Evolutionary conservation across 2,329 filamentous ascomycete genomes (phyloP).

Genomic region (Microcyclospora tardicrescens): DNA sequence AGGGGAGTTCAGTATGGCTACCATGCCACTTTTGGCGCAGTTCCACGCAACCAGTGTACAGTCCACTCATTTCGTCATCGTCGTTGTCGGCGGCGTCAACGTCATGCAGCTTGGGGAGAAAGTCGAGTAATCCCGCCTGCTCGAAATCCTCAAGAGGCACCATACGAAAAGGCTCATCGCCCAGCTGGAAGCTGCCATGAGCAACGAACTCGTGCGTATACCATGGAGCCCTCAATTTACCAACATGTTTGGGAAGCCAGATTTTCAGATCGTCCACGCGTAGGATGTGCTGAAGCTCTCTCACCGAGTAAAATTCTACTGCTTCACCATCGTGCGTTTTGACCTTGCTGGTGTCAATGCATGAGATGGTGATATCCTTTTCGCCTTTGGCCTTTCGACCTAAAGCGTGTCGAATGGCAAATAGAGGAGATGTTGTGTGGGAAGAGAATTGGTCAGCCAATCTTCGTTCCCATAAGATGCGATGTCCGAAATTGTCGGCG

Average conservation of each 20-base stretch:
- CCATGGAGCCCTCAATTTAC: not conserved
- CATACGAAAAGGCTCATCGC: not conserved
- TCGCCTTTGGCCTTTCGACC: not conserved
- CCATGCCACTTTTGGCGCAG: not conserved
- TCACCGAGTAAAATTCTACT: not conserved
- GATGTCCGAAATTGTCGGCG: not conserved
- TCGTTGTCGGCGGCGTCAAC: too few species aligned
- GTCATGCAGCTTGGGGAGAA: not conserved
- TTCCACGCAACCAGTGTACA: not conserved
- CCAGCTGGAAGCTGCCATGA: not conserved
- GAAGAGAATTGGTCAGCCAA: not conserved
- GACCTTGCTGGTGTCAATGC: not conserved
- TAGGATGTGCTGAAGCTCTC: not conserved
- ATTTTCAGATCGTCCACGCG: not conserved
- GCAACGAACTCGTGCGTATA: not conserved
- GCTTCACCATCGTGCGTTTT: not conserved
- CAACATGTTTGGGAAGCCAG: not conserved
- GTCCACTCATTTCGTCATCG: not conserved
- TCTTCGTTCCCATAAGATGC: not conserved
- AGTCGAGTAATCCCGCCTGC: not conserved
- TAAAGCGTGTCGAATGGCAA: not conserved
- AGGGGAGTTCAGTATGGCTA: not conserved
- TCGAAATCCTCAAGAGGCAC: not conserved
- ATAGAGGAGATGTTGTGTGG: not conserved
- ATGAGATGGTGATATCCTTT: not conserved